phyloP scores from a whole-genome alignment of 2,329 filamentous ascomycete genomes.

The Diplodia corticola region DNA sequence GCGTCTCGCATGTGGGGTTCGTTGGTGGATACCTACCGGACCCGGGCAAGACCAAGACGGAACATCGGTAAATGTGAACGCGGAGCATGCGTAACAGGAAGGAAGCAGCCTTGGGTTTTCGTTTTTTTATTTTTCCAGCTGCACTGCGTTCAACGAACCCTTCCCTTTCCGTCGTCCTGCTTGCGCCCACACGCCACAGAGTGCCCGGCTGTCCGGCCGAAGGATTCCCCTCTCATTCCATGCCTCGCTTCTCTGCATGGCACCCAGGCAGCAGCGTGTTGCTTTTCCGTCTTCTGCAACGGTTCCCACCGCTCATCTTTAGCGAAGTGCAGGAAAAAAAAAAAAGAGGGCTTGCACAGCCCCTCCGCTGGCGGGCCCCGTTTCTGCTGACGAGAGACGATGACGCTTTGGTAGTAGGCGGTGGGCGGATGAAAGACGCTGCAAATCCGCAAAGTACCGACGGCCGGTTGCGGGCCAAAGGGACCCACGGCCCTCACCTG shows the following conservation, averaged over 20 bases:
- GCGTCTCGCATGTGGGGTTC: not conserved
- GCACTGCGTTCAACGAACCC: not conserved
- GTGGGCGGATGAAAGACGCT: not conserved
- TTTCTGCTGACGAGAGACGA: not conserved
- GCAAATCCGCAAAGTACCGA: conserved; percentile 12
- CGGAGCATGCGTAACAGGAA: not conserved
- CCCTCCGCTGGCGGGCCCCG: not conserved
- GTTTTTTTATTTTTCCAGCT: not conserved
- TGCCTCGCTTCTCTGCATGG: not conserved
- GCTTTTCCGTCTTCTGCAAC: not conserved
- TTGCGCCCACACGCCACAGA: not conserved
- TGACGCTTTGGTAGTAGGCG: not conserved
- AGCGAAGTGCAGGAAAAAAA: not conserved
- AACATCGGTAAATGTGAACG: not conserved
- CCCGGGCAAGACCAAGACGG: not conserved
- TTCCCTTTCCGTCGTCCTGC: not conserved
- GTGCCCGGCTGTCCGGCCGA: too few relatives aligned
- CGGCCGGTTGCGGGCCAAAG: not conserved
- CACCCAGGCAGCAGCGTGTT: not conserved
- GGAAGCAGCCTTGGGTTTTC: not conserved
- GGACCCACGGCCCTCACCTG: not conserved
- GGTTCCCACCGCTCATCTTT: not conserved
- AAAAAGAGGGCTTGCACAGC: not conserved
- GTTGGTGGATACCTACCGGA: not conserved
- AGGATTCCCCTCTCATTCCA: not conserved